Base-by-base conservation (phyloP, 148 eudicot species). In the Camellia lanceoleosa region DNA sequence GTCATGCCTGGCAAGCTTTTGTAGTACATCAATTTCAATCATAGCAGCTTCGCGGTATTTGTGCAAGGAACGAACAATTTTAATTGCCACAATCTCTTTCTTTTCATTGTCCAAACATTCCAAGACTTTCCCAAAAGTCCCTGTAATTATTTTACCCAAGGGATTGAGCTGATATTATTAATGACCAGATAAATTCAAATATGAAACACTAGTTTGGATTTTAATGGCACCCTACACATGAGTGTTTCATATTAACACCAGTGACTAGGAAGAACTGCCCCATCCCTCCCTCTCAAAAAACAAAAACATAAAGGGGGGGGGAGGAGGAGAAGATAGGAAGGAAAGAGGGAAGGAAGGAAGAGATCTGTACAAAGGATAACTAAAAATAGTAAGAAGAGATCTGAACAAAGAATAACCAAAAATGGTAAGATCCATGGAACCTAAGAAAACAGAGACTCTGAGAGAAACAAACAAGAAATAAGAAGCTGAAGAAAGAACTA, bases 11-110 rank as follows among this genome's bases (percentile, higher is more conserved):
- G 73, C 82, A 46, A 89, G 88, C 68, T 82, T 87, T 64, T 89
- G 89, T 70, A 89, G 80, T 68, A 89, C 85, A 14, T 89, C 89
- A 77, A 89, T 85, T 49, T 89, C 91, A 56, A 89, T 89, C 91
- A 89, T 85, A 78, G 91, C 91, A 66, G 89, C 91, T 85, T 89
- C 91, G 1, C 91, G 87, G 77, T 89, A 89, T 81, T 89, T 89
- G 60, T 73, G 84, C 77, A 87, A 82, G 3, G 89, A 85, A 13
- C 91, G 91, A 19, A 89, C 87, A 78, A 89, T 85, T 82, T 89
- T 89, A 51, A 89, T 87, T 43, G 91, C 91, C 70, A 89, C 91
- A 5, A 87, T 42, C 74, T 89, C 91, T 71, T 89, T 89, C 80
- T 78, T 83, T 72, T 89, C 89, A 76, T 82, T 83, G 82, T 89